These are phyloP conservation scores for Neurospora intermedia DNA, from an alignment of 495 filamentous ascomycete species.

Conservation along the genomic window DNA sequence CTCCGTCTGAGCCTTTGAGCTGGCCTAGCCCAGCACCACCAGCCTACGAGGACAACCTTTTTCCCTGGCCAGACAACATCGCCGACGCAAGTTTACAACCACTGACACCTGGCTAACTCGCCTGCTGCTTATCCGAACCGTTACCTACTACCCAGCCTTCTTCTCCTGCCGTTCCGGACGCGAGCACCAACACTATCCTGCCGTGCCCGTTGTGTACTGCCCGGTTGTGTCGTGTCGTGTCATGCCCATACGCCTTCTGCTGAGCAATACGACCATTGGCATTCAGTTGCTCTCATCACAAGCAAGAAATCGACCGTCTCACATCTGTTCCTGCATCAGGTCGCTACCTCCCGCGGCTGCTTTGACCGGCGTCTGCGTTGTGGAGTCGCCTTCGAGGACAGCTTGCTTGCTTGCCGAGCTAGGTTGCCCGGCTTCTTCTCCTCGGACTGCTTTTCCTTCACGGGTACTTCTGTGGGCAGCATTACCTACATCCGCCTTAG, in stretches of 20 bases:
- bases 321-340: conserved; percentile 9
- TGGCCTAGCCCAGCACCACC: neutral
- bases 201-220: neutral
- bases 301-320: neutral
- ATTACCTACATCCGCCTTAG: conserved; percentile 6
- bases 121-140: neutral
- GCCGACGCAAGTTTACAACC: neutral
- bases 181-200: neutral
- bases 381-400: conserved; percentile 17
- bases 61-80: neutral
- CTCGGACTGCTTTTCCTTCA: neutral
- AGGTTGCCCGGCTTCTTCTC: neutral
- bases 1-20: neutral
- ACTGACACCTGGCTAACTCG: neutral
- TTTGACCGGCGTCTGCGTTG: conserved; percentile 18
- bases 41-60: neutral
- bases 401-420: conserved; percentile 1
- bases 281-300: conserved; percentile 10
- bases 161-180: neutral
- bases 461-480: neutral
- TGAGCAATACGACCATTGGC: neutral
- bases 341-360: conserved; percentile 16
- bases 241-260: neutral
- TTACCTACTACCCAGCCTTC: neutral
- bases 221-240: neutral